Evolutionary conservation across 1,139 yeast species (phyloP), one percentile per base, ranked within the genome.

Genomic region (Arxiozyma slooffiae): DNA sequence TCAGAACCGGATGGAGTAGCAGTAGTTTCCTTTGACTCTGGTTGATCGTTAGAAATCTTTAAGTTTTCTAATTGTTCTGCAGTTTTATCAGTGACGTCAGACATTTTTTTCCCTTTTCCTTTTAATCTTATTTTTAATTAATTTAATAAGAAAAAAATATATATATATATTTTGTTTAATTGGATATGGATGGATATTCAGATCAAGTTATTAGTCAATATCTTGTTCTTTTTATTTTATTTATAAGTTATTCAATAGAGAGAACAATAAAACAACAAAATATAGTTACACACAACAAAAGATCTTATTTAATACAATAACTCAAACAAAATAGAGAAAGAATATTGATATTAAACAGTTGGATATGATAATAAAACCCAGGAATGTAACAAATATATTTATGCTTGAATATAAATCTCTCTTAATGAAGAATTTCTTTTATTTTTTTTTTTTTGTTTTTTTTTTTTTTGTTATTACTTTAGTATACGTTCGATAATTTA

Each of bases 81-180:
- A 51, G 72, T 60, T 61, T 70, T 64, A 50, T 71, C 73, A 60
- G 70, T 62, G 56, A 67, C 59, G 55, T 67, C 69, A 58, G 75
- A 68, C 75, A 71, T 71, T 42, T 39, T 62, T 53, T 46, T 26
- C 41, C 47, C 46, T 38, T 48, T 48, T 47, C 41, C 42, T 36
- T 21, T 43, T 49, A 21, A 43, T 34, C 18, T 23, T 42, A 30
- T 50, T 45, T 47, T 43, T 26, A 23, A 24, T 41, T 24, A 41
- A 18, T 24, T 24, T 40, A 7, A n/a, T 24, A 41, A 23, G 14
- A 30, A 30, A 30, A 30, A 11, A 30, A 2, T 30, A n/a, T n/a
- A n/a, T n/a, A n/a, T n/a, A n/a, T n/a, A n/a, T n/a, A n/a, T 30
- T 11, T 14, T 30, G 11, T 30, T 26, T 14, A n/a, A 30, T 11